Evolutionary conservation across 2,329 filamentous ascomycete species (phyloP).

Genomic region (Mycosphaerella sp.): DNA sequence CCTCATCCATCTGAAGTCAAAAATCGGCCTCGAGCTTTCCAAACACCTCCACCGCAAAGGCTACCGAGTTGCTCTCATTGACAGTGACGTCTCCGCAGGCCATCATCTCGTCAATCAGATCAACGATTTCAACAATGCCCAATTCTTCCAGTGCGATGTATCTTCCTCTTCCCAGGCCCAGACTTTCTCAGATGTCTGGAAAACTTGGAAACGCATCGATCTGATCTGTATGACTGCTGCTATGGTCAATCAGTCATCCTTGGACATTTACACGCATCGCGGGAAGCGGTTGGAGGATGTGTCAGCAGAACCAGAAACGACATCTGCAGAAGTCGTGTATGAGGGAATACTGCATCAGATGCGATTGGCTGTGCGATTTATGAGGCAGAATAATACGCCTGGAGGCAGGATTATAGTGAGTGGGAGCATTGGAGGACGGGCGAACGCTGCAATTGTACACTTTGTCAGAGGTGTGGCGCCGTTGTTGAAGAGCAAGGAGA

Average conservation of each 20-base stretch:
- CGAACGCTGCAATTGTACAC: conserved; percentile 45
- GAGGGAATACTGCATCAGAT: conserved; percentile 49
- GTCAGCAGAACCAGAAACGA: conserved; percentile 43
- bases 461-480: conserved; percentile 40
- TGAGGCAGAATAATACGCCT: conserved; percentile 43
- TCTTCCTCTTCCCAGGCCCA: conserved; percentile 41
- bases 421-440: conserved; percentile 36
- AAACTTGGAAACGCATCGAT: conserved; percentile 45
- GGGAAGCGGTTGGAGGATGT: conserved; percentile 26
- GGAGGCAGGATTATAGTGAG: conserved; percentile 6
- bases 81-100: conserved; percentile 33
- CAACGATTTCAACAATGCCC: conserved; percentile 29
- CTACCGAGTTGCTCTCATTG: conserved; percentile 38
- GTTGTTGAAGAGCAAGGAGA: conserved; percentile 32
- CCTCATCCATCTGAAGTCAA: conserved; percentile 35
- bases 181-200: conserved; percentile 42
- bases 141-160: conserved; percentile 45
- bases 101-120: conserved; percentile 34
- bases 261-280: conserved; percentile 36
- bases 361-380: conserved; percentile 48
- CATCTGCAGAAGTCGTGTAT: conserved; percentile 46
- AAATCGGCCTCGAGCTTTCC: conserved; percentile 43
- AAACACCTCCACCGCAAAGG: conserved; percentile 34
- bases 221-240: conserved; percentile 48
- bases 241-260: conserved; percentile 43